Evolutionary conservation across 176 grass and related monocot species (phyloP), one percentile per base, ranked within the genome.

Genomic region (Areca catechu): DNA sequence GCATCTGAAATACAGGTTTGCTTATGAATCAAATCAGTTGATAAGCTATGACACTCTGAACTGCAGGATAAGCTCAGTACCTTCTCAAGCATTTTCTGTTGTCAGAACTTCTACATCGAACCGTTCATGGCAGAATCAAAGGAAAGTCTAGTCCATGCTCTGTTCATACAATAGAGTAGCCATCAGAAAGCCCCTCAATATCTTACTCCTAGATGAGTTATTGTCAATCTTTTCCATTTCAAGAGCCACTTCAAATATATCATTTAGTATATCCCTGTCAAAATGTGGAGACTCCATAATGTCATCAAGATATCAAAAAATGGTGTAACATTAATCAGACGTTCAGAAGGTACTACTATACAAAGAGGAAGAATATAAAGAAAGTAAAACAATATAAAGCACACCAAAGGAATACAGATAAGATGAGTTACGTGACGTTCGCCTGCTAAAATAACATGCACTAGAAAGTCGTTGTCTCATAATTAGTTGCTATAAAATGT

Each of bases 31-130:
- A 43, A 43, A 43, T 43, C 9, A 14, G 34, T 43, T 14, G 9
- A 14, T 43, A 14, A 43, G 2, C 34, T 37, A 43, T 43, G 34
- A 43, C 14, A 43, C 34, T 43, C 34, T 43, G 34, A 43, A 43
- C 10, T 43, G 34, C 34, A 43, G 34, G 34, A 43, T 43, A 53
- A 30, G 15, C 0, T 66, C 5, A 57, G 60, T 66, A 86, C 83
- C 86, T 88, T 97, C 92, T n/a, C 92, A 78, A 18, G 92, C 92
- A 59, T 91, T 97, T 71, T 97, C 92, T n/a, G 92, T 97, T 54
- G 92, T 90, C 63, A 97, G 75, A 54, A 97, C 92, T 58, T 88
- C 92, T 24, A 83, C 83, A 16, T 86, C 86, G 22, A 97, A 83
- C 23, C 86, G 53, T 53, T 82, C 92, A 97, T 97, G 23, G 92